Base-by-base conservation (phyloP, 495 filamentous ascomycete genomes). In the Pyrenopolyporus hunteri region DNA sequence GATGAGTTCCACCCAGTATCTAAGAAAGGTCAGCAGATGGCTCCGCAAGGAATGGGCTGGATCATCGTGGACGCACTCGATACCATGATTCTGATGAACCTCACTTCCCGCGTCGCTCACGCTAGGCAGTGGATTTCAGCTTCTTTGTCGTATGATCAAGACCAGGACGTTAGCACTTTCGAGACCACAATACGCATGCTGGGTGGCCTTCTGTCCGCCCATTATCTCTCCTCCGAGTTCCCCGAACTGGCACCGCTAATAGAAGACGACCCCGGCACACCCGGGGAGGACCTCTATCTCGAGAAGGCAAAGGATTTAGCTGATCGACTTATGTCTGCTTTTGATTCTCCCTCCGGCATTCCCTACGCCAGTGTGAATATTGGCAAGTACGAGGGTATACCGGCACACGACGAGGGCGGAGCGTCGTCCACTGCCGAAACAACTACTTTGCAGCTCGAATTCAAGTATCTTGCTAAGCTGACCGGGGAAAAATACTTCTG, bases 161-260 rank as follows among this genome's bases (percentile, higher is more conserved):
- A 97, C 61, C 91, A 95, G 60, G 91, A 98, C 64, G 95, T 99
- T 32, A 98, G 89, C 73, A 97, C 92, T 0, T 99, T 99, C 68
- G 94, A 99, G 72, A 98, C 94, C 0, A 98, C 93, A 1, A 99
- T 98, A 60, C 90, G 95, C 53, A 97, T 99, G 93, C 76, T 99
- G 26, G 94, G 94, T 16, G 94, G 94, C 2, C 81, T 99, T 14
- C 80, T 99, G 13, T 97, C 94, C 6, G 94, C 94, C 16, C 92
- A 99, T 68, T 96, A 97, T 70, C 83, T 99, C 3, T 93, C 90
- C 16, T 89, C 85, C 13, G 76, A 82, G 36, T 91, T 82, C 62
- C 89, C 90, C 0, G 59, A 84, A 14, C 71, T 91, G 69, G 88
- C 89, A 10, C 82, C 88, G 9, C 73, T 89, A 55, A 36, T 74